Conservation (phyloP, 305 asterid species). For the Fraxinus ornus region DNA sequence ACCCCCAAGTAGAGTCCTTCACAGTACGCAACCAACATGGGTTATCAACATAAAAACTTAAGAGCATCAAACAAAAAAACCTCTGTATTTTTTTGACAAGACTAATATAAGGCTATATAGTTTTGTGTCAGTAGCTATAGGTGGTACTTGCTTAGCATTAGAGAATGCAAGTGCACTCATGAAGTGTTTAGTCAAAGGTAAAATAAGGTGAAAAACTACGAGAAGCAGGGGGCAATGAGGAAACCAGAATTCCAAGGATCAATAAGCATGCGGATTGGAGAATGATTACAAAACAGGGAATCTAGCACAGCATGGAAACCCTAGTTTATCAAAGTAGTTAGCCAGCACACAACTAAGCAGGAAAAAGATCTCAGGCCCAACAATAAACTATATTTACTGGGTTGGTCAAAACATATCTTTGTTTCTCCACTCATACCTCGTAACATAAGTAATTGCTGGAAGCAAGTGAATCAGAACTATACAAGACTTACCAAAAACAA, state of each 20-base stretch:
- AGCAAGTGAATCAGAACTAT: not conserved
- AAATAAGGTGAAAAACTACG: not conserved
- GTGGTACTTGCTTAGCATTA: not conserved
- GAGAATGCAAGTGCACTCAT: not conserved
- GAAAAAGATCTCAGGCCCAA: not conserved
- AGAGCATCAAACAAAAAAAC: not conserved
- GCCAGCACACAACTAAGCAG: not conserved
- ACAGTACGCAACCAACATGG: not conserved
- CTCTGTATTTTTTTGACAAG: not conserved
- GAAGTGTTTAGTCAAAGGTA: not conserved
- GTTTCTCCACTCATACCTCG: not conserved
- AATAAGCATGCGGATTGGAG: not conserved
- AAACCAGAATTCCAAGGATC: not conserved
- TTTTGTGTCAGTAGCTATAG: not conserved
- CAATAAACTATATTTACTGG: not conserved
- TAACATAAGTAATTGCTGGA: not conserved
- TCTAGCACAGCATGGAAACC: not conserved
- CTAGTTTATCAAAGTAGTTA: not conserved
- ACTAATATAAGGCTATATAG: not conserved
- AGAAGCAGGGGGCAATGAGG: not conserved
- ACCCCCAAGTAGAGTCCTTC: not conserved
- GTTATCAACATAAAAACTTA: not conserved
- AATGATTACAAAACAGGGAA: not conserved
- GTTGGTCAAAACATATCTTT: not conserved
- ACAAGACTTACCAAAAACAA: constrained; percentile 1